Evolutionary conservation across 768 basidiomycete genomes (phyloP), one percentile per base, ranked within the genome.

Genomic region (Leccinellum albellum): DNA sequence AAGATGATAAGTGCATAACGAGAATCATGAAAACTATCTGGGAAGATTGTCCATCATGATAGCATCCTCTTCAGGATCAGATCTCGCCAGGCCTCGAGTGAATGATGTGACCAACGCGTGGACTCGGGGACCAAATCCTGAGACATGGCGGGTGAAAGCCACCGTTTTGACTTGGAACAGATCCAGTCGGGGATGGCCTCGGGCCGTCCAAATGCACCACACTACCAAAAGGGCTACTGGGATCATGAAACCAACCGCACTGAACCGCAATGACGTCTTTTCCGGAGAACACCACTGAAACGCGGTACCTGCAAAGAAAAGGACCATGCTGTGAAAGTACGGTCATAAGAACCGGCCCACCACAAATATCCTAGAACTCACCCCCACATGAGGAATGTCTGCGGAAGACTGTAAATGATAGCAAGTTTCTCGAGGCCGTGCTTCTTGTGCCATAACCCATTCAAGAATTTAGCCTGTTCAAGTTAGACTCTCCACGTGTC

Each of bases 351-450:
- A 50, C 4, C 2, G n/a, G 6, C 37, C 17, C 6, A n/a, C 9
- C 23, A 29, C 3, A n/a, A 33, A 0, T 32, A n/a, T 6, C 28
- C 26, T 26, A 24, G 21, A 14, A 76, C 82, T 69, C 61, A 83
- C 84, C 76, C 78, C 83, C 83, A 85, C 73, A 85, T 77, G 40
- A 85, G 71, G n/a, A 84, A 67, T 2, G 80, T 78, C 53, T 81
- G 80, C 0, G 84, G 84, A 10, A 85, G 61, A 57, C 80, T 79
- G 56, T 82, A 83, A 54, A 82, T 61, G 17, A 84, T 71, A 15
- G 82, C 81, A 3, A 84, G 73, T 1, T 65, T 77, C 62, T 84
- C 81, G 2, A 82, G 67, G 1, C 83, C 80, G 33, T 76, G 70
- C 1, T 52, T 64, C 6, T 61, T 21, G 3, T 73, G 63, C 26